phyloP scores from a whole-genome alignment of 1,284 basidiomycete species.

The Hemileia vastatrix region DNA sequence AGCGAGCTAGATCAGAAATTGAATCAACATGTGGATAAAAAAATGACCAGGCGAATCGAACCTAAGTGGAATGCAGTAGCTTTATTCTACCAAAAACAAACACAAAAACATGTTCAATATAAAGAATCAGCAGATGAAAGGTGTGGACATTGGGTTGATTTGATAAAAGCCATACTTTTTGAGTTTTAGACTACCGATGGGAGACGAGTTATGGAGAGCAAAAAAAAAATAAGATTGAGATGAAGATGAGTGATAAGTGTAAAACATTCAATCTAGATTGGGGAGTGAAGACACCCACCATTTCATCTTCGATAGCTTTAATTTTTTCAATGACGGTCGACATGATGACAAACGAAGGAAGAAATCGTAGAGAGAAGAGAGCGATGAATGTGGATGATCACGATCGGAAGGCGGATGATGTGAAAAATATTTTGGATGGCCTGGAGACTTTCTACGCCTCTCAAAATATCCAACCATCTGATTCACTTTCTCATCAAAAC shows the following conservation, averaged over 20 bases:
- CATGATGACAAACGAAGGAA: too few relatives aligned
- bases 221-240: background rate
- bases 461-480: too few relatives aligned
- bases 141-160: background rate
- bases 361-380: too few relatives aligned
- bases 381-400: too few relatives aligned
- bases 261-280: slow-evolving; percentile 29
- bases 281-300: slow-evolving; percentile 58
- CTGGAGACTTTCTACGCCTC: too few relatives aligned
- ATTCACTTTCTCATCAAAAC: too few relatives aligned
- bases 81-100: slow-evolving; percentile 62
- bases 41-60: slow-evolving; percentile 61
- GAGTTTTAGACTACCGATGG: slow-evolving; percentile 22
- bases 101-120: slow-evolving; percentile 23
- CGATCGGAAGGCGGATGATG: too few relatives aligned
- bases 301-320: slow-evolving; percentile 95
- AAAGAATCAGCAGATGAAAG: slow-evolving; percentile 8
- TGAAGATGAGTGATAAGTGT: slow-evolving; percentile 19
- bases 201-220: background rate
- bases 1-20: background rate
- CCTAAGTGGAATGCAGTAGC: slow-evolving; percentile 46
- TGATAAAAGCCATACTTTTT: slow-evolving; percentile 10
- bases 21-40: slow-evolving; percentile 71
- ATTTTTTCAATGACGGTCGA: slow-evolving; percentile 77
- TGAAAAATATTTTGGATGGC: too few relatives aligned